Evolutionary conservation across 2,329 filamentous ascomycete genomes (phyloP).

Genomic region (Phyllosticta citrichinensis): DNA sequence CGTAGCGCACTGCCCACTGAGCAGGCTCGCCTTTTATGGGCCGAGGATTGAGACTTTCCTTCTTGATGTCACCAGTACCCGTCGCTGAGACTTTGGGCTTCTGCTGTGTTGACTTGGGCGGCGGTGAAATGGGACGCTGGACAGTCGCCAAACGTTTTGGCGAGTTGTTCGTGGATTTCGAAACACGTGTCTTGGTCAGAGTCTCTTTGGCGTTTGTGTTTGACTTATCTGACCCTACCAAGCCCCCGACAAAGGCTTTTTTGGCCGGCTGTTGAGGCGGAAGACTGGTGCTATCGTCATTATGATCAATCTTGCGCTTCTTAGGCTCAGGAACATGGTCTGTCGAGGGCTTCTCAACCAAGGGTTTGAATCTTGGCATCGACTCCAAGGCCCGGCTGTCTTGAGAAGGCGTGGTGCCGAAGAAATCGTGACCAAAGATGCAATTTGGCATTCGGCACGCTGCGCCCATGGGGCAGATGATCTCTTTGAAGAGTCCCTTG

Average conservation of each 20-base stretch:
- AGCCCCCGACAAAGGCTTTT: constrained; percentile 18
- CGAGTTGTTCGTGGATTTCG: not conserved
- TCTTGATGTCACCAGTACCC: constrained; percentile 25
- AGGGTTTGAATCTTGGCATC: not conserved
- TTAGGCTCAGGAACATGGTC: not conserved
- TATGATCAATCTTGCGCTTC: constrained; percentile 18
- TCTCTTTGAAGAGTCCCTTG: constrained; percentile 43
- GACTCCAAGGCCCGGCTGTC: not conserved
- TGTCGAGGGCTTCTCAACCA: not conserved
- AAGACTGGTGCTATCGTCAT: constrained; percentile 9
- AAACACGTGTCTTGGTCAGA: not conserved
- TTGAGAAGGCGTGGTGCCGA: constrained; percentile 1
- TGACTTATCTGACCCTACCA: constrained; percentile 12
- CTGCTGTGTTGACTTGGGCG: not conserved
- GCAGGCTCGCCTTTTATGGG: constrained; percentile 45
- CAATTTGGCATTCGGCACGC: constrained; percentile 46
- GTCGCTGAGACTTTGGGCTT: constrained; percentile 2
- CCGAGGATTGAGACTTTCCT: constrained; percentile 52
- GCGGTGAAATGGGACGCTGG: constrained; percentile 14
- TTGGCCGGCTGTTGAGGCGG: not conserved
- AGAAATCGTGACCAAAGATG: constrained; percentile 46
- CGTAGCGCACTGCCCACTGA: constrained; percentile 21
- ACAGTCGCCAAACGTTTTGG: constrained; percentile 15
- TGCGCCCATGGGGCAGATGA: constrained; percentile 40
- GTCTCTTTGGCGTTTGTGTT: not conserved